phyloP scores from a whole-genome alignment of 176 grass and related monocot species.

The Oryza meridionalis region DNA sequence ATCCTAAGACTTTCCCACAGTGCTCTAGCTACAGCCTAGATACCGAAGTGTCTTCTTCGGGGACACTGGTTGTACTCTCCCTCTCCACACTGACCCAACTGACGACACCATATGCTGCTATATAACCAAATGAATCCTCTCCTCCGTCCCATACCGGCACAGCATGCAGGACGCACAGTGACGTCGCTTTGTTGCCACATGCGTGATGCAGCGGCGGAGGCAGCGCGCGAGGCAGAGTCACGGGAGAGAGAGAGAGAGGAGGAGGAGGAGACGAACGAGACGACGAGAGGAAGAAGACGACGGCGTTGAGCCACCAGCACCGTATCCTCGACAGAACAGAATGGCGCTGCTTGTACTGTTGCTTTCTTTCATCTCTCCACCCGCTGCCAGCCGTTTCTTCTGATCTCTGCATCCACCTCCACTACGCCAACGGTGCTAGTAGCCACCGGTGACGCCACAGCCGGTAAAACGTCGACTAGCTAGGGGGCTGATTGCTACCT shows the following conservation, averaged over 20 bases:
- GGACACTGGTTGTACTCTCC: neutral
- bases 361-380: neutral
- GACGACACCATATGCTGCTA: neutral
- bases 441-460: too few species aligned
- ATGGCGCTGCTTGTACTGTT: neutral
- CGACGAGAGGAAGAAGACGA: neutral
- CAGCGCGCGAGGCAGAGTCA: neutral
- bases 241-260: neutral
- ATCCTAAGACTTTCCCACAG: neutral
- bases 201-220: neutral
- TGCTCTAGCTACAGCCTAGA: neutral
- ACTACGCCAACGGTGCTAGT: too few species aligned
- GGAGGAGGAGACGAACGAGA: neutral
- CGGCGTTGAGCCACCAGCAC: neutral
- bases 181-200: neutral
- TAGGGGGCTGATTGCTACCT: too few species aligned
- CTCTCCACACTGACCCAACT: neutral
- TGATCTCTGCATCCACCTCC: too few species aligned
- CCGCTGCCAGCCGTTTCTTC: neutral
- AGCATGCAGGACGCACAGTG: neutral
- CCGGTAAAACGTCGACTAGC: too few species aligned
- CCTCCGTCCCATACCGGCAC: too few species aligned
- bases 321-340: neutral
- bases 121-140: neutral
- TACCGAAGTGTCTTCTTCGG: neutral